Evolutionary conservation across 2,329 filamentous ascomycete genomes (phyloP), one percentile per base, ranked within the genome.

Genomic region (Aspergillus proliferans): DNA sequence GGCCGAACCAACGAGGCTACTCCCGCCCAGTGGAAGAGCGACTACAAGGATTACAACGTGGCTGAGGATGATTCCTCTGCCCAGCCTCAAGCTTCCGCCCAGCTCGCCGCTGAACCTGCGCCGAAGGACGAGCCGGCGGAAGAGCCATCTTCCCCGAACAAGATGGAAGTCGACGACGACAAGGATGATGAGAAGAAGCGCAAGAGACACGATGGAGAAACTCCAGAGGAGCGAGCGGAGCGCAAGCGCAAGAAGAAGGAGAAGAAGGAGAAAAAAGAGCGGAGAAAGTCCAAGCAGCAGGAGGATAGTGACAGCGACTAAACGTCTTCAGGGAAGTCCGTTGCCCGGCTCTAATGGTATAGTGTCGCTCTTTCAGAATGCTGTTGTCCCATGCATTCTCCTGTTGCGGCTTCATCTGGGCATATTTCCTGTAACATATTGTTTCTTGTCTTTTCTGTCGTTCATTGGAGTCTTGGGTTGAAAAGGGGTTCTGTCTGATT

Each of bases 1-100:
- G 93, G 93, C 59, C 86, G 91, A 51, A 73, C 87, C 62, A 98
- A 97, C 72, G 92, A 96, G 70, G 83, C 85, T 56, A 98, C 93
- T 4, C 93, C 93, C 22, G 84, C 90, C 62, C 88, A 93, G 74
- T 98, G 93, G 93, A 90, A 87, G 60, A 75, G 81, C 34, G 87
- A 88, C 58, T 98, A 98, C 81, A 92, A 90, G 74, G 93, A 97
- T 76, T 95, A 84, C 76, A 84, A 80, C 64, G 79, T 80, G 38
- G 54, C 41, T 26, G 41, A 58, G 46, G 69, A 61, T 55, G 71
- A 53, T 51, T 73, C 73, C 6, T 67, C 71, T 6, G 70, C 76
- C 0, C 73, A 76, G 33, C 68, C 76, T 65, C 73, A 18, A 22
- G 9, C 10, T 12, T 30, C 26, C 10, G 10, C 4, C 26, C 55